Percentiles rank a stretch among this genome's conserved stretches.
phyloP scores from a whole-genome alignment of 345 rosid species.

The Acer campestre region DNA sequence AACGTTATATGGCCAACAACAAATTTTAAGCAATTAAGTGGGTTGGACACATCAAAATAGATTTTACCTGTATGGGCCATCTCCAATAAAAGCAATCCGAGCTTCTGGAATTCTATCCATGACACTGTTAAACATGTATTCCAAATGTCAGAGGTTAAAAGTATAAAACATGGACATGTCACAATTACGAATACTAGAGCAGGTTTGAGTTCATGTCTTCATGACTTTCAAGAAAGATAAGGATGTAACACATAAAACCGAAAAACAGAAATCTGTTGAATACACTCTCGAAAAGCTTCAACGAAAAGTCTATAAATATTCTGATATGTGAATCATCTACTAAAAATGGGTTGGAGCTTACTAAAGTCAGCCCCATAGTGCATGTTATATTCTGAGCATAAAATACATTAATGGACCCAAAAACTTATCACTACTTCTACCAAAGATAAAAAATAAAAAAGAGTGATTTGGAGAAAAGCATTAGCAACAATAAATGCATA shows the following conservation, averaged over 20 bases:
- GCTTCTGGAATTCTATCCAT: constrained; percentile 93
- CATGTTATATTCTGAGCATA: not conserved
- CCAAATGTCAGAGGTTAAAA: constrained; percentile 8
- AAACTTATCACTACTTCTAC: not conserved
- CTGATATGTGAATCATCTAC: not conserved
- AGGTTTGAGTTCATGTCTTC: not conserved
- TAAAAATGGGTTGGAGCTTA: not conserved
- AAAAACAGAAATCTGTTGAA: not conserved
- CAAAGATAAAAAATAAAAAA: not conserved
- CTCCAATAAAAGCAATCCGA: constrained; percentile 89
- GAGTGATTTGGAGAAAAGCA: not conserved
- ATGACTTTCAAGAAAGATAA: not conserved
- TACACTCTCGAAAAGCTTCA: not conserved
- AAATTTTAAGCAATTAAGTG: constrained; percentile 2
- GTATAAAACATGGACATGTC: not conserved
- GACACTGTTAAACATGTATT: constrained; percentile 54
- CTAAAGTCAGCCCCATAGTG: not conserved
- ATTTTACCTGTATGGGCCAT: constrained; percentile 93
- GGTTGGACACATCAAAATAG: not conserved
- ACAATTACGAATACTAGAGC: not conserved
- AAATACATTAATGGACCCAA: not conserved
- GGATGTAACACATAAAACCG: not conserved
- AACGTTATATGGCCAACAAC: not conserved
- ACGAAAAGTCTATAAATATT: not conserved
- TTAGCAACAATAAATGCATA: not conserved